These are phyloP conservation scores for Euclidium syriacum DNA, from an alignment of 345 rosid genomes.

Conservation along the genomic window DNA sequence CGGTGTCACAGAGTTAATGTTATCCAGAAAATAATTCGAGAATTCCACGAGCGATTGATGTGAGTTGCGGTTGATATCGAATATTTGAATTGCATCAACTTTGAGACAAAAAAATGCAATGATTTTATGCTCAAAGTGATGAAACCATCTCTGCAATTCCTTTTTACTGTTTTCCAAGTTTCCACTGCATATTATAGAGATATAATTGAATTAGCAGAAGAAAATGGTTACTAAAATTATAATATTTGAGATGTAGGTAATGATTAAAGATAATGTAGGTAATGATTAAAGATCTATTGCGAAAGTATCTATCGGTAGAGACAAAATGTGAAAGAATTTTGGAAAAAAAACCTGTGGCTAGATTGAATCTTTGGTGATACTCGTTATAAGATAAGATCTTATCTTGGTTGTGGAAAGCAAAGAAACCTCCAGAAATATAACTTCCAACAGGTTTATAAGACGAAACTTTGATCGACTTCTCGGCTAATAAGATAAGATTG, in stretches of 20 bases:
- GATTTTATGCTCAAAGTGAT: conserved; percentile 21
- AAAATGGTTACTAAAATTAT: not conserved
- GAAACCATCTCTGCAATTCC: conserved; percentile 3
- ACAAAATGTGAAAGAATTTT: not conserved
- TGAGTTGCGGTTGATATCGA: conserved; percentile 5
- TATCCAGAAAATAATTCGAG: conserved; percentile 20
- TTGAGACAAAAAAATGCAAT: conserved; percentile 24
- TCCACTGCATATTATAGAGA: conserved; percentile 14
- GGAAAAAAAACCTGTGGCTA: conserved; percentile 4
- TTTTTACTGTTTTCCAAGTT: conserved; percentile 1
- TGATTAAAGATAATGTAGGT: not conserved
- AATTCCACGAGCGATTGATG: conserved; percentile 3
- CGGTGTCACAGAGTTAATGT: not conserved
- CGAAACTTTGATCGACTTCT: conserved; percentile 1
- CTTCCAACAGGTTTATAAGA: not conserved
- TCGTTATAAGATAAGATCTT: conserved; percentile 12
- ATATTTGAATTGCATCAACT: conserved; percentile 13
- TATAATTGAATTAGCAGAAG: not conserved
- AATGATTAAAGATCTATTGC: not conserved
- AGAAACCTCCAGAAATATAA: not conserved
- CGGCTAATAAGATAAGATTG: not conserved
- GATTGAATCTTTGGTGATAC: conserved; percentile 11
- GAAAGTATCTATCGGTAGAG: not conserved
- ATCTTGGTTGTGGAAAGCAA: conserved; percentile 3
- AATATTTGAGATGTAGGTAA: not conserved